These are phyloP conservation scores for Phytophthora capsici DNA, from an alignment of 352 stramenopile genomes.

Conservation along the genomic window DNA sequence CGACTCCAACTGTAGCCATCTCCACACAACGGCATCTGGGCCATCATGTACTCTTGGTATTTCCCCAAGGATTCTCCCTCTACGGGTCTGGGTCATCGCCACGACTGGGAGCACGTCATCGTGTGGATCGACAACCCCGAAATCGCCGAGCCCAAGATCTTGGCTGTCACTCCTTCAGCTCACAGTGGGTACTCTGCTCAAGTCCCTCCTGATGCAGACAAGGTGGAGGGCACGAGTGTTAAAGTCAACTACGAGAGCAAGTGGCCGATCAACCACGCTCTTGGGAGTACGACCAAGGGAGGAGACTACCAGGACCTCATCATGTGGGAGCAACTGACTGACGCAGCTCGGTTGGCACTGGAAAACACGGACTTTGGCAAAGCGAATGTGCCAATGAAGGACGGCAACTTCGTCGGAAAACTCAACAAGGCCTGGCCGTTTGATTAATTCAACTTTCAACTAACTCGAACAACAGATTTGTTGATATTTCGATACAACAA, in stretches of 20 bases:
- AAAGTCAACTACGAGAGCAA: slow-evolving; percentile 16
- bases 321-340: slow-evolving; percentile 11
- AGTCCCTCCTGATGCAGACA: background rate
- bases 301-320: slow-evolving; percentile 11
- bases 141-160: background rate
- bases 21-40: slow-evolving; percentile 10
- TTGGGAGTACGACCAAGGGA: background rate
- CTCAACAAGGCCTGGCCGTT: slow-evolving; percentile 7
- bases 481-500: background rate
- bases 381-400: slow-evolving; percentile 5
- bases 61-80: slow-evolving; percentile 17
- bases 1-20: too few relatives aligned
- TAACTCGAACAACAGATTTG: too few relatives aligned
- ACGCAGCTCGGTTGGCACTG: background rate
- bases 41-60: slow-evolving; percentile 18
- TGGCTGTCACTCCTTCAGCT: background rate
- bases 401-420: slow-evolving; percentile 1
- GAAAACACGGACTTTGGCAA: background rate
- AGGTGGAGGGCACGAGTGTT: background rate
- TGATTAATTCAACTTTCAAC: background rate
- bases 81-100: slow-evolving; percentile 6
- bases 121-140: slow-evolving; percentile 12
- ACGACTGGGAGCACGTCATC: slow-evolving; percentile 18
- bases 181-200: slow-evolving; percentile 11
- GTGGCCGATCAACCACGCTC: slow-evolving; percentile 3